phyloP scores from a whole-genome alignment of 176 grass and related monocot genomes.

The Eleusine indica region DNA sequence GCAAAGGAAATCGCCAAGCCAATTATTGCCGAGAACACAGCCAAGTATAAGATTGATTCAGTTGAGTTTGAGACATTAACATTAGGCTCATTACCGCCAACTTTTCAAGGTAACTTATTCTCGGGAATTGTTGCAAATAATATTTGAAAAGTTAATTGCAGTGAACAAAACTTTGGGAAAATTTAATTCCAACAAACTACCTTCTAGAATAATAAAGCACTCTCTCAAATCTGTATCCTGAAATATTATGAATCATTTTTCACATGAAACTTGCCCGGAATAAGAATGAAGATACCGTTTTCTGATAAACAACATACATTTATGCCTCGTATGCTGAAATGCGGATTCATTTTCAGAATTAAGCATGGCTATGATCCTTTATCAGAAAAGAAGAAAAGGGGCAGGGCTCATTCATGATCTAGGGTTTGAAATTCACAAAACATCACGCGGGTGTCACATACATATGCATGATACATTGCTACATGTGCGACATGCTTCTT shows the following conservation, averaged over 20 bases:
- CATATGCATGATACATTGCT: background rate
- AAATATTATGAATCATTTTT: slow-evolving; percentile 3
- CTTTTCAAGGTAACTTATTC: slow-evolving; percentile 65
- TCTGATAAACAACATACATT: slow-evolving; percentile 1
- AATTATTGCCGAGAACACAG: slow-evolving; percentile 83
- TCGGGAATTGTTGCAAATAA: slow-evolving; percentile 5
- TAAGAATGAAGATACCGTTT: background rate
- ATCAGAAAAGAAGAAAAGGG: background rate
- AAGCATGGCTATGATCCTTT: background rate
- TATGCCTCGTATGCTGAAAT: background rate
- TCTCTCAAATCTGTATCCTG: background rate
- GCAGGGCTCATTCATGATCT: background rate
- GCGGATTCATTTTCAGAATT: background rate
- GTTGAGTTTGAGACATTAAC: slow-evolving; percentile 86
- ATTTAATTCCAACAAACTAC: slow-evolving; percentile 3
- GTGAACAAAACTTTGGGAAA: background rate
- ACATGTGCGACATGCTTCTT: background rate
- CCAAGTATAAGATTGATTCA: slow-evolving; percentile 85
- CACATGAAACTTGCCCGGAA: slow-evolving; percentile 7
- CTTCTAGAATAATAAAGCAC: background rate
- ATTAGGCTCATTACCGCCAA: slow-evolving; percentile 73
- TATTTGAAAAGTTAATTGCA: slow-evolving; percentile 10
- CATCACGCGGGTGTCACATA: background rate
- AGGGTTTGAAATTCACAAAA: background rate
- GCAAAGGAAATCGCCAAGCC: slow-evolving; percentile 80